Evolutionary conservation across 805 yeast species (phyloP).

Genomic region (Candida boleticola): DNA sequence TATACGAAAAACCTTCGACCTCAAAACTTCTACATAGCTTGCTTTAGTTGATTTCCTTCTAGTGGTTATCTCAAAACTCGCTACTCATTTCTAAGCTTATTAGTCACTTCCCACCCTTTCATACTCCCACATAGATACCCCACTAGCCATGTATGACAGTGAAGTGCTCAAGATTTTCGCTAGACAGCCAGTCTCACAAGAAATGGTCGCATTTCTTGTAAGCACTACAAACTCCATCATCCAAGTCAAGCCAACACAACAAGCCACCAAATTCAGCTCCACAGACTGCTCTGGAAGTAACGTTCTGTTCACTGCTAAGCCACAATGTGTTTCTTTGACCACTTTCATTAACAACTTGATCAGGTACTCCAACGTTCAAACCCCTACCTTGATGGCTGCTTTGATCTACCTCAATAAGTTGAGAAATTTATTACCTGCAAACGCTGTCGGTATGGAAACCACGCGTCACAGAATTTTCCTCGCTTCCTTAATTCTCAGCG

Average conservation of each 20-base stretch:
- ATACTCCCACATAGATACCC: too few relatives aligned
- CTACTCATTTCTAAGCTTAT: too few relatives aligned
- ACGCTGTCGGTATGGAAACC: conserved; percentile 88
- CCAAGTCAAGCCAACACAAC: conserved; percentile 32
- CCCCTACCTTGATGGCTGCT: conserved; percentile 92
- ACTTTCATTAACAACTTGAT: conserved; percentile 73
- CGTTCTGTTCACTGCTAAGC: conserved; percentile 23
- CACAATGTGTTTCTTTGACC: conserved; percentile 33
- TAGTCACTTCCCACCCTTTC: too few relatives aligned
- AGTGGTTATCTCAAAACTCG: not conserved
- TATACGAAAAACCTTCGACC: not conserved
- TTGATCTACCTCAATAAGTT: conserved; percentile 79
- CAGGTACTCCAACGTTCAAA: conserved; percentile 84
- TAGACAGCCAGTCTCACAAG: conserved; percentile 53
- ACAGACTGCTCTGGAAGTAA: conserved; percentile 24
- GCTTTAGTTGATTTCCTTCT: too few relatives aligned
- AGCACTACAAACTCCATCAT: conserved; percentile 59
- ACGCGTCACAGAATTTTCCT: conserved; percentile 91
- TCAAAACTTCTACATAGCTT: not conserved
- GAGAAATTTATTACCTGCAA: conserved; percentile 74
- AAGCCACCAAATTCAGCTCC: conserved; percentile 28
- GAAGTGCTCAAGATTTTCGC: conserved; percentile 54
- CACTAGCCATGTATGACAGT: conserved; percentile 27
- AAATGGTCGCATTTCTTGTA: conserved; percentile 58
- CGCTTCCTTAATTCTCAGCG: conserved; percentile 87